phyloP scores from a whole-genome alignment of 257 asterid genomes.

The Solanum clarkiae region DNA sequence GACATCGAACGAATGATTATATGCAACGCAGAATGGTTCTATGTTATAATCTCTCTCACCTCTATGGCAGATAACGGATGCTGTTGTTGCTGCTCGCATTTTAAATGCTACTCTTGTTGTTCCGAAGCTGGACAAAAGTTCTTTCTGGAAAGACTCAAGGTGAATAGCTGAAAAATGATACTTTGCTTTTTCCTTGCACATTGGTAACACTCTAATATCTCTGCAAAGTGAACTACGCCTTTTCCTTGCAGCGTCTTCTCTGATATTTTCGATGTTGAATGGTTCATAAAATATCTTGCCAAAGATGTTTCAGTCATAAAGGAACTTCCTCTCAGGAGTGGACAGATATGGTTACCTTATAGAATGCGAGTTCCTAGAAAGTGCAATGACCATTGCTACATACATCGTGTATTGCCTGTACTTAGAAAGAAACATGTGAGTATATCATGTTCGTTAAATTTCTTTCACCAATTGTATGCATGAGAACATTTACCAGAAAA shows the following conservation, averaged over 20 bases:
- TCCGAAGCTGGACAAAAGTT: slow-evolving; percentile 77
- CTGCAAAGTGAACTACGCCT: not conserved
- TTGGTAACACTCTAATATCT: not conserved
- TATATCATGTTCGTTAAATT: not conserved
- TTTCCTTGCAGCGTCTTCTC: slow-evolving; percentile 69
- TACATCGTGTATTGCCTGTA: slow-evolving; percentile 59
- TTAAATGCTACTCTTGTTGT: slow-evolving; percentile 91
- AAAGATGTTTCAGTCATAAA: slow-evolving; percentile 68
- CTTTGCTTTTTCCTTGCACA: not conserved
- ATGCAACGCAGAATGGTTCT: not conserved
- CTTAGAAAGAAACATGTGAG: slow-evolving; percentile 74
- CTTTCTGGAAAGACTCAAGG: slow-evolving; percentile 98
- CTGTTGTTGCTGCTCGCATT: slow-evolving; percentile 97
- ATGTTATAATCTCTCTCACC: not conserved
- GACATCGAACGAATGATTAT: not conserved
- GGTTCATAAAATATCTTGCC: slow-evolving; percentile 65
- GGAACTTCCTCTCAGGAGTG: slow-evolving; percentile 74
- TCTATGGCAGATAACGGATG: slow-evolving; percentile 66
- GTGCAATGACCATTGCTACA: slow-evolving; percentile 75
- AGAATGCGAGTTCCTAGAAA: slow-evolving; percentile 91
- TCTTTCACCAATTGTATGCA: not conserved
- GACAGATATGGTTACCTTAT: slow-evolving; percentile 62
- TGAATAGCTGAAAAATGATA: slow-evolving; percentile 5
- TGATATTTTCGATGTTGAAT: slow-evolving; percentile 77
- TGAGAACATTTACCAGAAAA: not conserved